These are phyloP conservation scores for Daedalea quercina DNA, from an alignment of 768 basidiomycete species.

Conservation along the genomic window DNA sequence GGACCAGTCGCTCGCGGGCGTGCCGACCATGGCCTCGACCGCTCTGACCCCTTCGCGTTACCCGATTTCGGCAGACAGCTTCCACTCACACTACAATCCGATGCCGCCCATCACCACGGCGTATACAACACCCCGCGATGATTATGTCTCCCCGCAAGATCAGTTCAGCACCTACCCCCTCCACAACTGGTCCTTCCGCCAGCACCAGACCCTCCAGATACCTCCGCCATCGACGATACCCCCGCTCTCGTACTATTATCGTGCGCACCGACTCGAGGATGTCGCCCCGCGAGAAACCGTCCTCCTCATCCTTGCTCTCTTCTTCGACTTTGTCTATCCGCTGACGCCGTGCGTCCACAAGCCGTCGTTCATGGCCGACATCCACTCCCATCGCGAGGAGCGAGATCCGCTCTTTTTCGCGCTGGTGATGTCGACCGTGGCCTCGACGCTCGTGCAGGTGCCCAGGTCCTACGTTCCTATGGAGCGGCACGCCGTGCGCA, in stretches of 20 bases:
- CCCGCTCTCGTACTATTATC: slow-evolving; percentile 67
- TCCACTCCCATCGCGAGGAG: slow-evolving; percentile 74
- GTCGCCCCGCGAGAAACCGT: slow-evolving; percentile 79
- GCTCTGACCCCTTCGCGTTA: slow-evolving; percentile 62
- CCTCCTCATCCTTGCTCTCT: slow-evolving; percentile 76
- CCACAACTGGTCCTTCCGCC: slow-evolving; percentile 68
- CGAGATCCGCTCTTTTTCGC: slow-evolving; percentile 87
- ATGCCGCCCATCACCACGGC: slow-evolving; percentile 26
- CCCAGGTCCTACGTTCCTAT: slow-evolving; percentile 85
- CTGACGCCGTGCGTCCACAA: slow-evolving; percentile 89
- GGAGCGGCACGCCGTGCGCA: slow-evolving; percentile 79
- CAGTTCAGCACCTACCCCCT: slow-evolving; percentile 58
- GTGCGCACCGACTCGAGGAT: slow-evolving; percentile 73
- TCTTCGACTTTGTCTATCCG: slow-evolving; percentile 92
- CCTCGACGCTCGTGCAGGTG: slow-evolving; percentile 82
- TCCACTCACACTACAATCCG: slow-evolving; percentile 47
- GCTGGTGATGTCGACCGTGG: slow-evolving; percentile 83
- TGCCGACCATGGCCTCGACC: slow-evolving; percentile 30
- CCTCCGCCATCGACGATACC: slow-evolving; percentile 36
- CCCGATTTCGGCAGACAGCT: slow-evolving; percentile 64
- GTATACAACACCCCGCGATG: slow-evolving; percentile 28
- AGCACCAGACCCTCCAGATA: slow-evolving; percentile 45
- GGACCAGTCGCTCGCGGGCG: slow-evolving; percentile 38
- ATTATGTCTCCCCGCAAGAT: slow-evolving; percentile 36
- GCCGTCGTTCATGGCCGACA: slow-evolving; percentile 88